Evolutionary conservation across 805 yeast species (phyloP).

Genomic region (Metschnikowia koreensis): DNA sequence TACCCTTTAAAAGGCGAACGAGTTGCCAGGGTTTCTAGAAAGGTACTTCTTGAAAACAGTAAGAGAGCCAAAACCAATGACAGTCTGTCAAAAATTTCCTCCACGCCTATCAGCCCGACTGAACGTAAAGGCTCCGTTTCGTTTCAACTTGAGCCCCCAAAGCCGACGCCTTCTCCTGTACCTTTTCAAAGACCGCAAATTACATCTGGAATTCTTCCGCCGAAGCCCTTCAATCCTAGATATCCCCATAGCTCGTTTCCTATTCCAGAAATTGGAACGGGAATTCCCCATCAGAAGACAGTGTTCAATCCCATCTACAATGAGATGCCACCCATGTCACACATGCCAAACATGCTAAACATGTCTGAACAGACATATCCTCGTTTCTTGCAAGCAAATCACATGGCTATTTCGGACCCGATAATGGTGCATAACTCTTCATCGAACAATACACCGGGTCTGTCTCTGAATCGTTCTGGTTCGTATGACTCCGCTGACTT

Average conservation of each 20-base stretch:
- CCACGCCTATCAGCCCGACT: not conserved
- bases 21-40: constrained; percentile 31
- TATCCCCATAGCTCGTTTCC: not conserved
- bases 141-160: not conserved
- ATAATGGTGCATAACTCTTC: not conserved
- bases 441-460: not conserved
- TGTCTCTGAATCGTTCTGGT: not conserved
- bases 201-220: not conserved
- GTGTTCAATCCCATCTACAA: not conserved
- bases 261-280: not conserved
- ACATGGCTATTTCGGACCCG: not conserved
- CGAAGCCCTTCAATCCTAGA: not conserved
- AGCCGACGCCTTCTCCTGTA: not conserved
- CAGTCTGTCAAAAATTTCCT: not conserved
- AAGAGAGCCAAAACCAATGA: not conserved
- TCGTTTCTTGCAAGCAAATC: not conserved
- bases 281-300: not conserved
- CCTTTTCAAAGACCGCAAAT: not conserved
- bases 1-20: constrained; percentile 38
- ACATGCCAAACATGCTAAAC: not conserved
- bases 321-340: not conserved
- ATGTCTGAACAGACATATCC: not conserved
- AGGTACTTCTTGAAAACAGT: constrained; percentile 3
- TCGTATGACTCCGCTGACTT: constrained; percentile 31
- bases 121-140: not conserved